A percentile compares a stretch with the other conserved stretches of the same genome.
Evolutionary conservation across 1,284 basidiomycete genomes (phyloP).

Genomic region (Rhodotorula sp.): DNA sequence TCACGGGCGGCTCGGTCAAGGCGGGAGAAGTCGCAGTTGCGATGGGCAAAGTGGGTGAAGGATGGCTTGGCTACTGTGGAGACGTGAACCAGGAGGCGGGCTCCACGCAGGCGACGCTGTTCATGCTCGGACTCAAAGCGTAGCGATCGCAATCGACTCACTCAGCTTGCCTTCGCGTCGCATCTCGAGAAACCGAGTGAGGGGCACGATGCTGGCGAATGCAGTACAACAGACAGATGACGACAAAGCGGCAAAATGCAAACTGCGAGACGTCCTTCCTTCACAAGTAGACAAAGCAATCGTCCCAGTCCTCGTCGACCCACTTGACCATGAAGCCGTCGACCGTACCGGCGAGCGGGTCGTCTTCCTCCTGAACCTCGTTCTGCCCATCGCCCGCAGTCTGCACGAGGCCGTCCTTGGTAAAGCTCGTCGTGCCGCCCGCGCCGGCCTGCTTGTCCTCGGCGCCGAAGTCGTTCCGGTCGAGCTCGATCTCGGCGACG

Average conservation of each 20-base stretch:
- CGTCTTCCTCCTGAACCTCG: constrained; percentile 55
- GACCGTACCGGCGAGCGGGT: constrained; percentile 65
- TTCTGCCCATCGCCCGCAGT: constrained; percentile 44
- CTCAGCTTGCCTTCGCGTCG: too few species aligned
- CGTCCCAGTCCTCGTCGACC: constrained; percentile 70
- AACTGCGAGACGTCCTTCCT: background rate
- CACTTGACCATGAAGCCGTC: constrained; percentile 85
- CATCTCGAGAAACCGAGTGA: too few species aligned
- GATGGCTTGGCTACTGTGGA: constrained; percentile 3
- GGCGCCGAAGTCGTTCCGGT: constrained; percentile 40
- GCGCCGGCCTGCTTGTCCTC: constrained; percentile 37
- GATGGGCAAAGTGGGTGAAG: constrained; percentile 5
- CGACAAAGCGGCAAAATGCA: background rate
- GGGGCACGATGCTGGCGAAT: background rate
- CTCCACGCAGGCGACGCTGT: background rate
- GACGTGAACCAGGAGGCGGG: constrained; percentile 18
- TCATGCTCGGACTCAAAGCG: constrained; percentile 3
- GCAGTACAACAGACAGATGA: constrained; percentile 8
- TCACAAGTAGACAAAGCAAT: constrained; percentile 57
- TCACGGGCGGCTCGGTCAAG: background rate
- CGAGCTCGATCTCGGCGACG: constrained; percentile 41
- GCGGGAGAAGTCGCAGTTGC: constrained; percentile 2
- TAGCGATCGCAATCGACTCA: too few species aligned
- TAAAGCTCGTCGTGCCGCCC: constrained; percentile 48
- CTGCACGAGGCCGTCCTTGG: constrained; percentile 25